Base-by-base conservation (phyloP, 495 filamentous ascomycete genomes). In the Neurospora sp. region DNA sequence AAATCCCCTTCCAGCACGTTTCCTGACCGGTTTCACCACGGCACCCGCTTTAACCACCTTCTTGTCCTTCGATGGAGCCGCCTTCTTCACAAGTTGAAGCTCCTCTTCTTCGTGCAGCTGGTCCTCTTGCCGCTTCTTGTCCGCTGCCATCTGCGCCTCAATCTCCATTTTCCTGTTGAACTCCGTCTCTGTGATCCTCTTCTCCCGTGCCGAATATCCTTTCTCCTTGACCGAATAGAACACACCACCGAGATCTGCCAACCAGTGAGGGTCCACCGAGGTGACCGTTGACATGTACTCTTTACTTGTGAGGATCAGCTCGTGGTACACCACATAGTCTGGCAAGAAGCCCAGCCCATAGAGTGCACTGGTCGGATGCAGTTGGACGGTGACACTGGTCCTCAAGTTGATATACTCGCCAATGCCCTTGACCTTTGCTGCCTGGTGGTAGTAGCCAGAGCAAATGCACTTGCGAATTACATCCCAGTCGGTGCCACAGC, bases 261-360 rank as follows among this genome's bases (percentile, higher is more conserved):
- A 90, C 96, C 96, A 99, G 77, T 97, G 93, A 69, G 96, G 95
- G 81, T 99, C 96, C 4, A 99, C 96, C 1, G 94, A 89, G 7
- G 96, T 99, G 39, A 99, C 96, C 3, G 93, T 97, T 4, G 92
- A 95, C 95, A 99, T 98, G 85, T 98, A 99, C 83, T 98, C 96
- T 80, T 97, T 98, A 70, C 90, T 92, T 0, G 96, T 99, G 66
- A 98, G 88, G 76, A 98, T 98, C 76, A 99, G 88, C 82, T 99
- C 96, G 83, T 99, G 96, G 82, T 98, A 99, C 39, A 99, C 90
- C 72, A 99, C 94, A 77, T 98, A 98, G 78, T 98, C 95, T 1
- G 96, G 96, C 38, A 98, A 87, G 82, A 96, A 96, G 5, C 96
- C 95, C 2, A 96, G 87, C 44, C 94, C 95, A 79, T 96, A 98